These are phyloP conservation scores for Tricholoma saponaceum DNA, from an alignment of 768 basidiomycete genomes.

Conservation along the genomic window DNA sequence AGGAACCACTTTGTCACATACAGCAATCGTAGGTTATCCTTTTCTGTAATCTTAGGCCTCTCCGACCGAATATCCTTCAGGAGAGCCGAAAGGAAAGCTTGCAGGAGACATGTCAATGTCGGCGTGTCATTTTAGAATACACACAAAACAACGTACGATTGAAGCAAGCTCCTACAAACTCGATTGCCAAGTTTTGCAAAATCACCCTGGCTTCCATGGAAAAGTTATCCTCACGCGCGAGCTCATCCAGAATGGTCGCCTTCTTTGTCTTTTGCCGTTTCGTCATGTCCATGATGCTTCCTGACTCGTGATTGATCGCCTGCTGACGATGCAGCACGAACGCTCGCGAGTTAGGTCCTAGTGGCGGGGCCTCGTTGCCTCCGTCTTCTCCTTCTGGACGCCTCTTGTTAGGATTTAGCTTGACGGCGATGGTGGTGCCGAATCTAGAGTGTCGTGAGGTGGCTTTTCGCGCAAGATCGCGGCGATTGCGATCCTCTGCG, in stretches of 20 bases:
- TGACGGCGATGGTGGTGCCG: conserved; percentile 89
- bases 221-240: conserved; percentile 64
- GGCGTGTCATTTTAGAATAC: conserved; percentile 4
- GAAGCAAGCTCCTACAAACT: conserved; percentile 81
- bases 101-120: conserved; percentile 2
- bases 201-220: conserved; percentile 58
- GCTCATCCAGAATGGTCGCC: conserved; percentile 59
- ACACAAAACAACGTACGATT: conserved; percentile 61
- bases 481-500: conserved; percentile 64
- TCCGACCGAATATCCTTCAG: conserved; percentile 94
- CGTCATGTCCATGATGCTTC: conserved; percentile 65
- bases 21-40: conserved; percentile 87
- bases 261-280: conserved; percentile 62
- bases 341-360: conserved; percentile 38
- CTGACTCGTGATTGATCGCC: conserved; percentile 67
- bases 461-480: conserved; percentile 46
- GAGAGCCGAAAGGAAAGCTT: conserved; percentile 83
- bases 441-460: conserved; percentile 91
- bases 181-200: conserved; percentile 64
- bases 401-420: conserved; percentile 56
- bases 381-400: conserved; percentile 10
- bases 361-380: conserved; percentile 14
- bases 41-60: conserved; percentile 88
- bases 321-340: conserved; percentile 84
- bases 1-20: conserved; percentile 90